These are phyloP conservation scores for Mucor mucedo DNA, from an alignment of 371 early-diverging fungal species.

Conservation along the genomic window DNA sequence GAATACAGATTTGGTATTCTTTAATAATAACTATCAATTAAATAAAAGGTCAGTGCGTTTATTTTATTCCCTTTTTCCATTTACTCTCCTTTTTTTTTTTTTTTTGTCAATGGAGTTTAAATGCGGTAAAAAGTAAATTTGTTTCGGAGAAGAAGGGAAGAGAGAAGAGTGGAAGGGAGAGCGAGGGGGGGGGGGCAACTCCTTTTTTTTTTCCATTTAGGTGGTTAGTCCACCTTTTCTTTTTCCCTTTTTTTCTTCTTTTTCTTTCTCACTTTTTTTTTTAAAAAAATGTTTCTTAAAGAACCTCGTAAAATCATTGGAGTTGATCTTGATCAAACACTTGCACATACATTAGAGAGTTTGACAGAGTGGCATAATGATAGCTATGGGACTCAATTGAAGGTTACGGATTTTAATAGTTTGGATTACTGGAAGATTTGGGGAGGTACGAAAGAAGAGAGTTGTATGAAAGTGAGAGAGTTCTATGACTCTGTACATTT, in stretches of 20 bases:
- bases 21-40: conserved; percentile 12
- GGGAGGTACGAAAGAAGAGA: conserved; percentile 55
- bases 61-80: not conserved
- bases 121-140: not conserved
- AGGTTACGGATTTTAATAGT: conserved; percentile 47
- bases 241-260: conserved; percentile 2
- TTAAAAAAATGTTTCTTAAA: conserved; percentile 9
- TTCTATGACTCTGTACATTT: conserved; percentile 58
- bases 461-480: conserved; percentile 47
- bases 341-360: conserved; percentile 48
- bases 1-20: conserved; percentile 25
- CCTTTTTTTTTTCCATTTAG: no score
- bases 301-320: conserved; percentile 53
- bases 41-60: not conserved
- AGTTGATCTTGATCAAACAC: conserved; percentile 59
- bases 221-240: not conserved
- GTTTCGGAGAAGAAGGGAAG: no score
- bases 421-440: conserved; percentile 54
- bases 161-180: no score
- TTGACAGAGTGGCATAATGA: conserved; percentile 55
- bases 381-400: conserved; percentile 41
- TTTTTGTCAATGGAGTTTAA: no score
- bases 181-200: no score
- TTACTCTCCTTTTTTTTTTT: no score
- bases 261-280: conserved; percentile 8